These are phyloP conservation scores for Mortierella polycephala DNA, from an alignment of 371 early-diverging fungal genomes.

Conservation along the genomic window DNA sequence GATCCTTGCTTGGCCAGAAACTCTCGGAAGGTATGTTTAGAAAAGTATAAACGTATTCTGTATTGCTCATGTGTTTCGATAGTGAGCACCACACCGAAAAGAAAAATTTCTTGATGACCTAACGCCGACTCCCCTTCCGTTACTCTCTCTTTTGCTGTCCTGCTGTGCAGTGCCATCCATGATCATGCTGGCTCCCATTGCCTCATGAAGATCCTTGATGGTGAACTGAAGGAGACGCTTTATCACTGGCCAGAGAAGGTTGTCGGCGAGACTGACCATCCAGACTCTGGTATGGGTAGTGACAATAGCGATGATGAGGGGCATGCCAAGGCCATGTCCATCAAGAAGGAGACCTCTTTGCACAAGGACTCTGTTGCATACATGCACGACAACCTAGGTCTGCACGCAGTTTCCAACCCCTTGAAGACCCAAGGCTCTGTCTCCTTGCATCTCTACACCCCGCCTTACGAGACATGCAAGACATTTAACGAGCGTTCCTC, in stretches of 20 bases:
- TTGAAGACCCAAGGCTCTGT: conserved; percentile 71
- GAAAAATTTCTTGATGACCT: too few species aligned
- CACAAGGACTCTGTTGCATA: conserved; percentile 82
- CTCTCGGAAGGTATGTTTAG: conserved; percentile 69
- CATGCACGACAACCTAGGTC: conserved; percentile 90
- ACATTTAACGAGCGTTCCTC: conserved; percentile 87
- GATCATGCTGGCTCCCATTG: conserved; percentile 95
- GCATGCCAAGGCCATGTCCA: conserved; percentile 37
- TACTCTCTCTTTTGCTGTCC: not conserved
- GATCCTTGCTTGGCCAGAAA: conserved; percentile 90
- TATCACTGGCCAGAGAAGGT: conserved; percentile 78
- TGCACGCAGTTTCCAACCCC: conserved; percentile 89
- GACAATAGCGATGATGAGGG: conserved; percentile 42
- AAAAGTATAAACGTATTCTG: conserved; percentile 12
- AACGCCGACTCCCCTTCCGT: not conserved
- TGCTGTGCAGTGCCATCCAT: conserved; percentile 82
- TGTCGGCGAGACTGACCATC: conserved; percentile 31
- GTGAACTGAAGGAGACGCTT: conserved; percentile 82
- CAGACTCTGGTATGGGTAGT: conserved; percentile 46
- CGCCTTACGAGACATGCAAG: conserved; percentile 87
- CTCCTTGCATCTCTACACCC: conserved; percentile 93
- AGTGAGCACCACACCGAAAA: too few species aligned
- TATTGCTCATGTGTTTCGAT: too few species aligned
- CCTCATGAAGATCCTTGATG: conserved; percentile 92
- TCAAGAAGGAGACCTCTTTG: conserved; percentile 61